phyloP scores from a whole-genome alignment of 441 rosid genomes.

The Populus tomentosa region DNA sequence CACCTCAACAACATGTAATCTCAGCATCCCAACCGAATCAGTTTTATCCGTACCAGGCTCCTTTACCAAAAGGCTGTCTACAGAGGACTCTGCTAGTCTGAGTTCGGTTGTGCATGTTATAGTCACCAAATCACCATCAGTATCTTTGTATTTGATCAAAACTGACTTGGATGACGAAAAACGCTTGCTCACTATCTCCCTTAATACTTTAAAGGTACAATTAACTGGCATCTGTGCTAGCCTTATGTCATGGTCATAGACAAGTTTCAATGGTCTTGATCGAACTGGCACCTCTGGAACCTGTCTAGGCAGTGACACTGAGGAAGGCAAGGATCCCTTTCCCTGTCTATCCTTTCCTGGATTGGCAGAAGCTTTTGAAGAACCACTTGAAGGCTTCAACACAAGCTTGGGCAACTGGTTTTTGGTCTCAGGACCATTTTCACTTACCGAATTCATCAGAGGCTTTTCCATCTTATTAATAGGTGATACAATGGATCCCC shows the following conservation, averaged over 20 bases:
- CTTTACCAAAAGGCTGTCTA: slow-evolving; percentile 42
- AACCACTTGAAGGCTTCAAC: slow-evolving; percentile 49
- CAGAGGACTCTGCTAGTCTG: slow-evolving; percentile 62
- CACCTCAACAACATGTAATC: slow-evolving; percentile 83
- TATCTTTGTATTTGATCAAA: slow-evolving; percentile 77
- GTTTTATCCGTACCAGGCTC: slow-evolving; percentile 52
- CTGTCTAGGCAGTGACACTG: slow-evolving; percentile 20
- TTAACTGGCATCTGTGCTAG: slow-evolving; percentile 77
- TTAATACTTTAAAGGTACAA: slow-evolving; percentile 65
- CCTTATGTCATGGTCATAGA: slow-evolving; percentile 87
- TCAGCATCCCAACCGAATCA: slow-evolving; percentile 58
- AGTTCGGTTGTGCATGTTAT: slow-evolving; percentile 71
- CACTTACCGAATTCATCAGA: slow-evolving; percentile 29
- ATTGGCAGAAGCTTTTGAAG: slow-evolving; percentile 38
- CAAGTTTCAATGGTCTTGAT: slow-evolving; percentile 78
- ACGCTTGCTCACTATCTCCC: slow-evolving; percentile 72
- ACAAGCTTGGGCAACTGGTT: slow-evolving; percentile 44
- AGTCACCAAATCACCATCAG: slow-evolving; percentile 91
- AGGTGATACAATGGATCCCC: slow-evolving; percentile 31
- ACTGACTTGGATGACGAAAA: slow-evolving; percentile 81
- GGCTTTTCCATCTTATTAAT: slow-evolving; percentile 45
- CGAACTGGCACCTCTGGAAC: slow-evolving; percentile 34
- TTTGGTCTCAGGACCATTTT: slow-evolving; percentile 53
- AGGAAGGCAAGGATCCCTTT: slow-evolving; percentile 29
- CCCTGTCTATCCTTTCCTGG: slow-evolving; percentile 24